Evolutionary conservation across 495 filamentous ascomycete species (phyloP).

Genomic region (Pseudotulostoma volvatum): DNA sequence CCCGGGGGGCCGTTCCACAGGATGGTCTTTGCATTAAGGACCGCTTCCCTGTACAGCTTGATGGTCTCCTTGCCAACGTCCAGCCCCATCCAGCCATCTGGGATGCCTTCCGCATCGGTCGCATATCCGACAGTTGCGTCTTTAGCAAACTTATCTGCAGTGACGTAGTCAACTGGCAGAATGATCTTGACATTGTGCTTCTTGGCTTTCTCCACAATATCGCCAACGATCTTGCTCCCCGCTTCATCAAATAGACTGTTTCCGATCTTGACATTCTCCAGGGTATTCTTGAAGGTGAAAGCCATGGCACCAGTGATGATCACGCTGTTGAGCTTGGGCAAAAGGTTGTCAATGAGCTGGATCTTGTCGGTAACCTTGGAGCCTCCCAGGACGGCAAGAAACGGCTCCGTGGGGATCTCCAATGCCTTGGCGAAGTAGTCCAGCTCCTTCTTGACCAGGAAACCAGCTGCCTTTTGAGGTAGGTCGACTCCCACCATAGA

Average conservation of each 20-base stretch:
- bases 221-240: slow-evolving; percentile 78
- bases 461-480: slow-evolving; percentile 88
- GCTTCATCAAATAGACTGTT: slow-evolving; percentile 88
- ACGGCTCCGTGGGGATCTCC: slow-evolving; percentile 81
- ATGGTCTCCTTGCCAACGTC: slow-evolving; percentile 83
- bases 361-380: slow-evolving; percentile 99
- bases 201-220: slow-evolving; percentile 90
- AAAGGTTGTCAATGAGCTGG: slow-evolving; percentile 95
- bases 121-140: slow-evolving; percentile 70
- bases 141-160: slow-evolving; percentile 80
- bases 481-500: slow-evolving; percentile 97
- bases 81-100: slow-evolving; percentile 93
- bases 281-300: slow-evolving; percentile 99
- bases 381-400: slow-evolving; percentile 96
- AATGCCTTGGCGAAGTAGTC: slow-evolving; percentile 98
- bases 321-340: slow-evolving; percentile 90
- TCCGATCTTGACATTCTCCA: slow-evolving; percentile 79
- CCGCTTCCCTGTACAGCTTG: slow-evolving; percentile 69
- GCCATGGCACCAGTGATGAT: slow-evolving; percentile 98
- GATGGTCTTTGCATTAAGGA: slow-evolving; percentile 82
- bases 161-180: slow-evolving; percentile 88
- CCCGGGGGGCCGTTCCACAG: slow-evolving; percentile 97
- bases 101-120: slow-evolving; percentile 77
- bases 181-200: slow-evolving; percentile 88
- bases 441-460: slow-evolving; percentile 99